Percentiles rank a stretch among this genome's conserved stretches.
Evolutionary conservation across 108 stramenopile genomes (phyloP).

Genomic region (Pseudonitzschia pungens): DNA sequence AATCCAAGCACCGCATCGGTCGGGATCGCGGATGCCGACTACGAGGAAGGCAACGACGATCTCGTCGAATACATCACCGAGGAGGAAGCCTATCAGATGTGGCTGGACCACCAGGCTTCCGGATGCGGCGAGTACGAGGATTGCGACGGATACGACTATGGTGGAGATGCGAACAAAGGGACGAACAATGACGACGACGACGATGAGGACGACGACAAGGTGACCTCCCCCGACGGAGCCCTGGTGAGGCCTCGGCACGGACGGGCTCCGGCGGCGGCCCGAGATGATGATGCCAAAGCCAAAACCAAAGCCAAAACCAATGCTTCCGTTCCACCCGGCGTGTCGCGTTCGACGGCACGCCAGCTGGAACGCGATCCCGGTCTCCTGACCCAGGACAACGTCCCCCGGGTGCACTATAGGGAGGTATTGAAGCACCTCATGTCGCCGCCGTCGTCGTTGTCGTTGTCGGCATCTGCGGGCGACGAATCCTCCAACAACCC

Average conservation of each 20-base stretch:
- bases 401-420: conserved; percentile 21
- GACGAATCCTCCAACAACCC: conserved; percentile 24
- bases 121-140: neutral
- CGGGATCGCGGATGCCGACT: neutral
- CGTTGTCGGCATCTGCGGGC: neutral
- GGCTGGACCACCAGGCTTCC: neutral
- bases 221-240: neutral
- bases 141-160: neutral
- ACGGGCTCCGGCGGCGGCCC: neutral
- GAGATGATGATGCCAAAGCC: too few relatives aligned
- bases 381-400: conserved; percentile 34
- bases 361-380: conserved; percentile 39
- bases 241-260: neutral
- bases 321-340: neutral
- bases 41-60: neutral
- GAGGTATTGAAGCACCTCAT: conserved; percentile 2
- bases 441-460: too few relatives aligned
- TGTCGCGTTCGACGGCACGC: neutral
- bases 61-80: conserved; percentile 4
- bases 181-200: neutral
- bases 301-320: too few relatives aligned
- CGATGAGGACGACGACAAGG: neutral
- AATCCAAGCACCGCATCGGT: neutral
- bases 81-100: neutral
- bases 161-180: too few relatives aligned